Evolutionary conservation across 75 land plant genomes (phyloP).

Genomic region (Adiantum capillusveneris): DNA sequence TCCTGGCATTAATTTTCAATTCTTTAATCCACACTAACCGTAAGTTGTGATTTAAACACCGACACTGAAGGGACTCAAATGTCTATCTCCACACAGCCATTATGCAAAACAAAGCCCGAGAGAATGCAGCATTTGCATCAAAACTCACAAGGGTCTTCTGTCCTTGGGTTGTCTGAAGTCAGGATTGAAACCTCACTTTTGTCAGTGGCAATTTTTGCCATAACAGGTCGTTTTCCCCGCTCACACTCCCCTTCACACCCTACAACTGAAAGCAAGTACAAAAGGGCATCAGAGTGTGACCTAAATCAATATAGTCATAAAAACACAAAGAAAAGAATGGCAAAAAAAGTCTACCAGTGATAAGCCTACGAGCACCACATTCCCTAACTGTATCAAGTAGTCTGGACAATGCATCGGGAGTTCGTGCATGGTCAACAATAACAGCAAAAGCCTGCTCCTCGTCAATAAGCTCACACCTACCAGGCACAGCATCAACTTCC

Average conservation of each 20-base stretch:
- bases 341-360: constrained; percentile 55
- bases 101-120: too few species aligned
- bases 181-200: constrained; percentile 83
- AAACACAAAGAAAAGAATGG: background rate
- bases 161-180: constrained; percentile 86
- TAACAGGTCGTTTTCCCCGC: constrained; percentile 84
- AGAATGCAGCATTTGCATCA: too few species aligned
- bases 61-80: too few species aligned
- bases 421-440: constrained; percentile 85
- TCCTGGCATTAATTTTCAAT: too few species aligned
- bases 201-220: constrained; percentile 89
- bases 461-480: constrained; percentile 87
- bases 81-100: too few species aligned
- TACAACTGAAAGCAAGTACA: constrained; percentile 50
- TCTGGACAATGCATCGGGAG: constrained; percentile 82
- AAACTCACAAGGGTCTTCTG: constrained; percentile 82
- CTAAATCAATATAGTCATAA: background rate
- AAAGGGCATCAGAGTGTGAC: too few species aligned
- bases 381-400: constrained; percentile 86
- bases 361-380: constrained; percentile 66
- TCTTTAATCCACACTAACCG: too few species aligned
- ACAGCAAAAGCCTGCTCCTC: constrained; percentile 99
- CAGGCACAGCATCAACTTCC: constrained; percentile 88
- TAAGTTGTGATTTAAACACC: too few species aligned
- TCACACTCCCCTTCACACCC: constrained; percentile 90